These are phyloP conservation scores for Penicillium thymicola DNA, from an alignment of 2,329 filamentous ascomycete genomes.

Conservation along the genomic window DNA sequence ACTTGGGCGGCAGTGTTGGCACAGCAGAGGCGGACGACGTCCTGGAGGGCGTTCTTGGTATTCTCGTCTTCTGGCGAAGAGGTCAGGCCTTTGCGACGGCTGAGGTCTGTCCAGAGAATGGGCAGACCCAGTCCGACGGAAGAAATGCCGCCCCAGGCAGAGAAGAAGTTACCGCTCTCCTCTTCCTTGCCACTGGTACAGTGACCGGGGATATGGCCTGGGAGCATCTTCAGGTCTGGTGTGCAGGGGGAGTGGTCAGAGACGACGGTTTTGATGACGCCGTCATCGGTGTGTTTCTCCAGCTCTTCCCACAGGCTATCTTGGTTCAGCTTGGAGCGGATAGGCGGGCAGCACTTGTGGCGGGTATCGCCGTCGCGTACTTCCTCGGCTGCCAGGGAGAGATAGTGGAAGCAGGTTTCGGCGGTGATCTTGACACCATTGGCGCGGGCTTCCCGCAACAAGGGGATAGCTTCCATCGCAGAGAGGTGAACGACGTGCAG, in stretches of 20 bases:
- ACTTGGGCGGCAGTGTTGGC: constrained; percentile 85
- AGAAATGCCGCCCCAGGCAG: constrained; percentile 93
- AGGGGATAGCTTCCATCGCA: constrained; percentile 80
- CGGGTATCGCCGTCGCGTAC: constrained; percentile 82
- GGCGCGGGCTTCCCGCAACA: constrained; percentile 69
- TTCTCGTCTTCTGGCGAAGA: constrained; percentile 40
- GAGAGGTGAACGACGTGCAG: constrained; percentile 93
- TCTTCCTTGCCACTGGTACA: constrained; percentile 33
- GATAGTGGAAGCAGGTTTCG: constrained; percentile 94
- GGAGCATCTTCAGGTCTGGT: constrained; percentile 85
- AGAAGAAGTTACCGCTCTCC: constrained; percentile 78
- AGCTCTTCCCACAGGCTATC: constrained; percentile 86
- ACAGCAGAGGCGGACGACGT: constrained; percentile 82
- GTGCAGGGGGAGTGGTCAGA: constrained; percentile 97
- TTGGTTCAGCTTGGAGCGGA: constrained; percentile 76
- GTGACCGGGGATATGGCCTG: constrained; percentile 60
- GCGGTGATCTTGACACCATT: constrained; percentile 81
- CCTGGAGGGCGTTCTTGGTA: constrained; percentile 59
- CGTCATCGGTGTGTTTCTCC: constrained; percentile 55
- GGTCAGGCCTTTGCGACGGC: constrained; percentile 53
- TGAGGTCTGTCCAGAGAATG: constrained; percentile 78
- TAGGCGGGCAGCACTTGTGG: constrained; percentile 94
- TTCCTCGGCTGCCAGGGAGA: constrained; percentile 76
- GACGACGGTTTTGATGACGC: constrained; percentile 86
- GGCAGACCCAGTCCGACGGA: constrained; percentile 89